Percentiles rank a stretch among this genome's conserved stretches.
Conservation (phyloP, 129 eudicot genomes). For the Smallanthus sonchifolius region DNA sequence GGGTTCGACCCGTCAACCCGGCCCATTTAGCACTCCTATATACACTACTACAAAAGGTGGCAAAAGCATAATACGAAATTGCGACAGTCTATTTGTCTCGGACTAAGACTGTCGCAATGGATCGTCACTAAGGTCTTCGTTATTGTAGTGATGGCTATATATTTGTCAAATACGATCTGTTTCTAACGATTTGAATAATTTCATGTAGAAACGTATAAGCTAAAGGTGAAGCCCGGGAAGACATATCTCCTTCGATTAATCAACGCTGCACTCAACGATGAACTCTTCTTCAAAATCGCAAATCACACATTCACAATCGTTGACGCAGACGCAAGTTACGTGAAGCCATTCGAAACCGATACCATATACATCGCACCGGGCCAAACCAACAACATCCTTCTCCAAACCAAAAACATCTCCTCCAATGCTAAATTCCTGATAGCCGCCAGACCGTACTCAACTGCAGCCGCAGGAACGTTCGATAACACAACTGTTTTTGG, state of each 20-base stretch:
- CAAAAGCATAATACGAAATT: no score
- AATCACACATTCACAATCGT: constrained; percentile 63
- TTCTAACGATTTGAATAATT: not conserved
- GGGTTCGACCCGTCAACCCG: no score
- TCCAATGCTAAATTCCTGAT: constrained; percentile 41
- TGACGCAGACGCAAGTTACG: constrained; percentile 63
- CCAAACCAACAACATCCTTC: constrained; percentile 61
- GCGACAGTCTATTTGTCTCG: no score
- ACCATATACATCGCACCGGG: constrained; percentile 54
- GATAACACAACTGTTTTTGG: constrained; percentile 60
- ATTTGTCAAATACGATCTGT: not conserved
- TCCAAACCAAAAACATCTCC: constrained; percentile 41
- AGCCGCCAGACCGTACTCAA: constrained; percentile 63
- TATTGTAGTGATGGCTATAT: not conserved
- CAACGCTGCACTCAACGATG: constrained; percentile 78
- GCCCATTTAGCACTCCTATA: no score
- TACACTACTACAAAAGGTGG: no score
- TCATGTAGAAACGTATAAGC: constrained; percentile 46
- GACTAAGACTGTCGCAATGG: not conserved
- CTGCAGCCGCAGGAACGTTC: constrained; percentile 60
- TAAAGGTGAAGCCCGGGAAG: constrained; percentile 67
- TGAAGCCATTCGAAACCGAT: constrained; percentile 57
- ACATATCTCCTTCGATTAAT: constrained; percentile 66
- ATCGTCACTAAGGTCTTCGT: not conserved
- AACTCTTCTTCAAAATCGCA: constrained; percentile 55